Evolutionary conservation across 1,284 basidiomycete species (phyloP).

Genomic region (Hypsizygus ulmarius): DNA sequence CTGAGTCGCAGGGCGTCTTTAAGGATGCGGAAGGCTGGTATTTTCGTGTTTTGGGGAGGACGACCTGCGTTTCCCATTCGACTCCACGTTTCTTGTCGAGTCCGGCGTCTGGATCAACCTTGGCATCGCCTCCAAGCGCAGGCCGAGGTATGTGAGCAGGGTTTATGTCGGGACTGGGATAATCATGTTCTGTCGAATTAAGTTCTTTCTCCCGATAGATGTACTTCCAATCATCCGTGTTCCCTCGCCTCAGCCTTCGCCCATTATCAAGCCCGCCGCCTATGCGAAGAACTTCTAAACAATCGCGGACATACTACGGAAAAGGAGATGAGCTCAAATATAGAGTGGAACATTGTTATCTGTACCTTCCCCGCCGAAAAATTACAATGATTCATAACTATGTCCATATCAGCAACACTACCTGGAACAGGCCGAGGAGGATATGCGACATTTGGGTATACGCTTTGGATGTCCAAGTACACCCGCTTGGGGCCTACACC

Average conservation of each 20-base stretch:
- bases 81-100: slow-evolving; percentile 39
- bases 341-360: not conserved
- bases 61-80: slow-evolving; percentile 38
- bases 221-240: slow-evolving; percentile 64
- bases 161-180: slow-evolving; percentile 19
- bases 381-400: slow-evolving; percentile 71
- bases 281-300: slow-evolving; percentile 69
- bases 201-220: slow-evolving; percentile 55
- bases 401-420: slow-evolving; percentile 69
- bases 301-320: slow-evolving; percentile 70
- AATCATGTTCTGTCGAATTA: slow-evolving; percentile 27
- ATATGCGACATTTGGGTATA: slow-evolving; percentile 49
- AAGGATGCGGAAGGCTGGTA: slow-evolving; percentile 59
- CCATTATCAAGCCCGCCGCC: slow-evolving; percentile 73
- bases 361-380: slow-evolving; percentile 62
- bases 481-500: slow-evolving; percentile 59
- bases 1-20: slow-evolving; percentile 58
- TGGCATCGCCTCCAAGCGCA: slow-evolving; percentile 3
- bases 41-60: slow-evolving; percentile 31
- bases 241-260: slow-evolving; percentile 55
- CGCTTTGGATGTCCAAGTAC: slow-evolving; percentile 56
- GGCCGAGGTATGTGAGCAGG: slow-evolving; percentile 36
- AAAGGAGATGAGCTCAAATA: not conserved
- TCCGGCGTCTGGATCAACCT: slow-evolving; percentile 38
- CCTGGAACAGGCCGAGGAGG: slow-evolving; percentile 67